Evolutionary conservation across 1,284 basidiomycete genomes (phyloP).

Genomic region (Papiliotrema nemorosa): DNA sequence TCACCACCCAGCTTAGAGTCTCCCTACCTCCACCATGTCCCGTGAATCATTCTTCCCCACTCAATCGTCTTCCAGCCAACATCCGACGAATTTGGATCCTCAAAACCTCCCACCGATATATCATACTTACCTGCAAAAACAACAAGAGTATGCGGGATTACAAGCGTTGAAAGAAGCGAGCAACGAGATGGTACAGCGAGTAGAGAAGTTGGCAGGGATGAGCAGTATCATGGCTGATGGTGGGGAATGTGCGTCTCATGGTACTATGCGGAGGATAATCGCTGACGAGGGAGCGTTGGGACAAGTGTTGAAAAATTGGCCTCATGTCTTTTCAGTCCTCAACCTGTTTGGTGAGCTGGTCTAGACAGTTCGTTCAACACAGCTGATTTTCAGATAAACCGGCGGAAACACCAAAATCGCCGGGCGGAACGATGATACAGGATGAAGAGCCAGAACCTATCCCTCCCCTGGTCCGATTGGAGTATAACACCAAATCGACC

Average conservation of each 20-base stretch:
- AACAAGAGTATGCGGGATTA: conserved; percentile 47
- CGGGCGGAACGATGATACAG: conserved; percentile 9
- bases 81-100: neutral
- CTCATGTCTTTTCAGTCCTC: conserved; percentile 46
- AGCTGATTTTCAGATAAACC: conserved; percentile 15
- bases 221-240: conserved; percentile 50
- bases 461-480: conserved; percentile 36
- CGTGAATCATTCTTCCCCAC: neutral
- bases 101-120: conserved; percentile 34
- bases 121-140: conserved; percentile 43
- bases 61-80: neutral
- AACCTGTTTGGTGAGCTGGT: conserved; percentile 41
- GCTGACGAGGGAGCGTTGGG: conserved; percentile 33
- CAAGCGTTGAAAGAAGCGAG: conserved; percentile 44
- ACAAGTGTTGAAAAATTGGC: conserved; percentile 45
- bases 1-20: neutral
- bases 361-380: neutral
- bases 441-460: conserved; percentile 33
- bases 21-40: neutral
- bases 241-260: conserved; percentile 37
- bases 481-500: conserved; percentile 14
- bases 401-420: conserved; percentile 1
- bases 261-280: neutral
- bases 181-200: conserved; percentile 31
- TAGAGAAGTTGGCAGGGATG: conserved; percentile 46